Percentiles rank a stretch among this genome's conserved stretches.
These are phyloP conservation scores for Solanum acaule DNA, from an alignment of 257 asterid species.

Conservation along the genomic window DNA sequence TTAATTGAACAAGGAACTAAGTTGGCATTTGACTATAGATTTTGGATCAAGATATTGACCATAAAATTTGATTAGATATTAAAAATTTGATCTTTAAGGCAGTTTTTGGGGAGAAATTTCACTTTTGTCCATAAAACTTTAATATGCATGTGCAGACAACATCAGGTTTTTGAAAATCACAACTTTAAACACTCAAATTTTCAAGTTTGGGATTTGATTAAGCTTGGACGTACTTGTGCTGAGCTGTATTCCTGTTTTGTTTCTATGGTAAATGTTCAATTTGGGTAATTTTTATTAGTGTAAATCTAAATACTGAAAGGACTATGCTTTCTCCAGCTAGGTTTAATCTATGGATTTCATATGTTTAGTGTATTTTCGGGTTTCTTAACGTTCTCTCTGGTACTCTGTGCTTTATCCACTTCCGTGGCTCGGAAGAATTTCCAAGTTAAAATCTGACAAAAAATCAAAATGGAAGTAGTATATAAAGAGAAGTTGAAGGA, in stretches of 20 bases:
- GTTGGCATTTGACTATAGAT: not conserved
- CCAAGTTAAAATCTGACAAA: not conserved
- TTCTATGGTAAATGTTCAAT: not conserved
- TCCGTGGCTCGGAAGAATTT: not conserved
- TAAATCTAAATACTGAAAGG: not conserved
- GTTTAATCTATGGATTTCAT: not conserved
- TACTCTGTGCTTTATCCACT: not conserved
- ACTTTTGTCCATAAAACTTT: not conserved
- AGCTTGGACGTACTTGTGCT: not conserved
- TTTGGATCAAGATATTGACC: not conserved
- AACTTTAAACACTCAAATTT: not conserved
- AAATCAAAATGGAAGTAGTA: not conserved
- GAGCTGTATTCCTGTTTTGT: not conserved
- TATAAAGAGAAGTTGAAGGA: not conserved
- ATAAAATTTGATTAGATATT: not conserved
- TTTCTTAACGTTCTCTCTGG: not conserved
- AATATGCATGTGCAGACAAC: not conserved
- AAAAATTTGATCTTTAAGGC: not conserved
- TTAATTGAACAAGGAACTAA: not conserved
- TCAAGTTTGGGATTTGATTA: not conserved
- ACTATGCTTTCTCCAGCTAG: not conserved
- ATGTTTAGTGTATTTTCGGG: not conserved
- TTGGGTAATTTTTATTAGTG: not conserved
- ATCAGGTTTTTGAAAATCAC: not conserved
- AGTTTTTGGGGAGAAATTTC: not conserved